A percentile compares a stretch with the other conserved stretches of the same genome.
These are phyloP conservation scores for Hypomyces perniciosus DNA, from an alignment of 2,329 filamentous ascomycete species.

Conservation along the genomic window DNA sequence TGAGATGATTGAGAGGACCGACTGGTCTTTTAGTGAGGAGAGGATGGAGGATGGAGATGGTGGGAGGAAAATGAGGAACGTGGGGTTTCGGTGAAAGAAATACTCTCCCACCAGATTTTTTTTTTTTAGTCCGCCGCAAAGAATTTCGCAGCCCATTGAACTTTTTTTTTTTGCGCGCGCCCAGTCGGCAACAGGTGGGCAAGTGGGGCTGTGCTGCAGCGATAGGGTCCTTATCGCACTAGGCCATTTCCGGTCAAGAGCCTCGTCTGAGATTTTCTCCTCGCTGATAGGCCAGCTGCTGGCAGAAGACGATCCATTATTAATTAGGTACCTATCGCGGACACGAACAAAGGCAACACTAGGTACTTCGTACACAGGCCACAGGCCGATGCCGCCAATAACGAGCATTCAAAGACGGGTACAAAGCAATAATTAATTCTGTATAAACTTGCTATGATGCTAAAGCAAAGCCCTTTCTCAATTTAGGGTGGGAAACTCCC, in stretches of 20 bases:
- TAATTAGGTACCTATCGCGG: not conserved
- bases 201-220: slow-evolving; percentile 10
- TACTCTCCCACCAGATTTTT: slow-evolving; percentile 30
- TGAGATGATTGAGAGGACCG: slow-evolving; percentile 16
- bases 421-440: too few species aligned
- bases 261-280: slow-evolving; percentile 11
- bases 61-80: slow-evolving; percentile 22
- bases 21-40: slow-evolving; percentile 23
- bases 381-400: too few species aligned
- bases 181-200: slow-evolving; percentile 9
- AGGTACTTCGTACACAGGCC: too few species aligned
- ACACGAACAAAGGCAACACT: too few species aligned
- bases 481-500: too few species aligned
- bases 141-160: slow-evolving; percentile 9
- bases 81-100: slow-evolving; percentile 33
- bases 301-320: not conserved
- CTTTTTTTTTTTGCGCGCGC: slow-evolving; percentile 26
- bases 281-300: not conserved
- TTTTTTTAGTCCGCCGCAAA: slow-evolving; percentile 27
- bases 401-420: too few species aligned
- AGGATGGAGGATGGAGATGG: slow-evolving; percentile 19
- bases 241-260: slow-evolving; percentile 6
- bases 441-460: too few species aligned
- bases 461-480: too few species aligned
- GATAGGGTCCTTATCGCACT: slow-evolving; percentile 3